A percentile compares a stretch with the other conserved stretches of the same genome.
phyloP scores from a whole-genome alignment of 345 rosid genomes.

The Pistacia integerrima region DNA sequence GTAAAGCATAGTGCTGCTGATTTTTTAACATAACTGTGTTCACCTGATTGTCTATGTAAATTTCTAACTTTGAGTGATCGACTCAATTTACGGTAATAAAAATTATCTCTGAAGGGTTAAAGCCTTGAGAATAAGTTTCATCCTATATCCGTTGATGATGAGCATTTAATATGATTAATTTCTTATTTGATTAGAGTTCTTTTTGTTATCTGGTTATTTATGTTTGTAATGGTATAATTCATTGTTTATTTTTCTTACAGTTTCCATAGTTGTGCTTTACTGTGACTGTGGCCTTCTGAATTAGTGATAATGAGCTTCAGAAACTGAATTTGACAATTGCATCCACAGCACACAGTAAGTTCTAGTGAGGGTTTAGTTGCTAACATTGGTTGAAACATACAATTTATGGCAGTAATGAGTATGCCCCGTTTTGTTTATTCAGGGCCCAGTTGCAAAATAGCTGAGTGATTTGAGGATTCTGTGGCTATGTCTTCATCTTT shows the following conservation, averaged over 20 bases:
- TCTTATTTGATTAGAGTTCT: background rate
- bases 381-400: conserved; percentile 16
- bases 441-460: conserved; percentile 20
- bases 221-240: conserved; percentile 5
- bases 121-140: background rate
- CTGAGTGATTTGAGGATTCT: conserved; percentile 24
- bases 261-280: background rate
- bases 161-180: background rate
- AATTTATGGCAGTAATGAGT: conserved; percentile 22
- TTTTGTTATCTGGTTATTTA: background rate
- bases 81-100: too few species aligned
- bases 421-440: background rate
- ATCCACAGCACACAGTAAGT: background rate
- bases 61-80: too few species aligned
- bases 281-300: background rate
- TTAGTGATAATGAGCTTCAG: background rate
- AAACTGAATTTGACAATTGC: background rate
- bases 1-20: background rate
- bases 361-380: background rate
- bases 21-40: background rate
- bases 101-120: conserved; percentile 1
- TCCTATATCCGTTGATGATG: background rate
- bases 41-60: background rate
- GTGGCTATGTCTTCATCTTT: conserved; percentile 45
- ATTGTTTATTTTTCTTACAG: conserved; percentile 8